A percentile compares a stretch with the other conserved stretches of the same genome.
phyloP scores from a whole-genome alignment of 2,329 filamentous ascomycete genomes.

The Stachybotrys chartarum region DNA sequence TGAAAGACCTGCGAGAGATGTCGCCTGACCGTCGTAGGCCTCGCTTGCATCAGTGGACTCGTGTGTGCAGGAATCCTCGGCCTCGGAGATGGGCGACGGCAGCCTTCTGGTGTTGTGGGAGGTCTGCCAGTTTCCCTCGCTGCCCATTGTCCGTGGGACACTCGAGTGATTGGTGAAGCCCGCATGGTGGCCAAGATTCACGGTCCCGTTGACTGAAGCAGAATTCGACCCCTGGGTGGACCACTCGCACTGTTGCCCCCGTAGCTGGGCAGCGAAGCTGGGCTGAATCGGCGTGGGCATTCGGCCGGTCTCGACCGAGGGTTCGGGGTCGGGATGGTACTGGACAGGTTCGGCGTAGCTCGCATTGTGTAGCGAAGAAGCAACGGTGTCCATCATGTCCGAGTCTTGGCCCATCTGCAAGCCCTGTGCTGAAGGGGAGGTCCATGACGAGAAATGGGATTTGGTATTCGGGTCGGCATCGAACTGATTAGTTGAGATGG shows the following conservation, averaged over 20 bases:
- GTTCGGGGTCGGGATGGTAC: slow-evolving; percentile 11
- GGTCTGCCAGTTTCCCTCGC: slow-evolving; percentile 40
- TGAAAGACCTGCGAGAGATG: slow-evolving; percentile 14
- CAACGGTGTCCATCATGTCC: slow-evolving; percentile 42
- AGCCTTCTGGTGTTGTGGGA: slow-evolving; percentile 46
- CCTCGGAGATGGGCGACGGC: slow-evolving; percentile 54
- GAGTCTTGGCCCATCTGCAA: slow-evolving; percentile 19
- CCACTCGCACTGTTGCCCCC: slow-evolving; percentile 42
- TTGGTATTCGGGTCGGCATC: slow-evolving; percentile 24
- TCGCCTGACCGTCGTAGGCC: slow-evolving; percentile 9
- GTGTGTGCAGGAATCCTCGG: slow-evolving; percentile 38
- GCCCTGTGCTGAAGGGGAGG: slow-evolving; percentile 14
- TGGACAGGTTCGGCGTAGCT: slow-evolving; percentile 4
- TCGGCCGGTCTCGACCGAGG: slow-evolving; percentile 28
- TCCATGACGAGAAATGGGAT: slow-evolving; percentile 24
- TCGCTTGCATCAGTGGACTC: slow-evolving; percentile 24
- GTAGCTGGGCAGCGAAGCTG: slow-evolving; percentile 47
- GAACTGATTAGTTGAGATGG: slow-evolving; percentile 30
- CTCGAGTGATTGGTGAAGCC: slow-evolving; percentile 32
- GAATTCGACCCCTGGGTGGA: slow-evolving; percentile 23
- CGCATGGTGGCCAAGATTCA: slow-evolving; percentile 30
- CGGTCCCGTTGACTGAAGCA: slow-evolving; percentile 25
- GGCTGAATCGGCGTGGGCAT: slow-evolving; percentile 55
- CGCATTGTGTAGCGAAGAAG: slow-evolving; percentile 4
- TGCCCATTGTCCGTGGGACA: slow-evolving; percentile 41